Base-by-base conservation (phyloP, 176 grass and related monocot species). In the Tillandsia leiboldiana region DNA sequence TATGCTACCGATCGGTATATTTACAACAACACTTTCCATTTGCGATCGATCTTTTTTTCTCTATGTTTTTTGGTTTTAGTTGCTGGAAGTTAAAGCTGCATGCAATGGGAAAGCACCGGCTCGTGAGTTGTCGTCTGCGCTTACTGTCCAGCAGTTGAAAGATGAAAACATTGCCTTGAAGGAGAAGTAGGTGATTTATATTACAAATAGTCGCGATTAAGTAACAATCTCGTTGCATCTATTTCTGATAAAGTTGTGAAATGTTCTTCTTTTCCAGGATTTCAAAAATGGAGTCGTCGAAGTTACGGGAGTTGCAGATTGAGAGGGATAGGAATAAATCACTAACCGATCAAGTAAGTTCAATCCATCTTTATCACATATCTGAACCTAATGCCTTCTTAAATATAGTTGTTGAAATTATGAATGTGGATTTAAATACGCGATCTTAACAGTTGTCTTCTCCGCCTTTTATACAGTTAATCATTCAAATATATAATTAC, bases 141-240 rank as follows among this genome's bases (percentile, higher is more conserved):
- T 65, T 66, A 53, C 82, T 75, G 81, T 93, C 75, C 80, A 83
- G 69, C 8, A 87, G 72, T 70, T 97, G 64, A 90, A 76, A 81
- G 86, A 83, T 79, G 86, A 92, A 86, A 93, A 93, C 51, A 68
- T 70, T 22, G 79, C 68, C 52, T 77, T 97, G 56, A 82, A 93
- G 75, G 84, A 90, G 80, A 93, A 87, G 93, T 92, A 86, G 73
- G 54, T 81, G 72, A 74, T 56, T 65, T 65, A 18, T 53, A 50
- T 49, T 62, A 6, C 33, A 42, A 42, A 42, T 3, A 42, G 33
- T 42, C 64, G 8, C 12, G 22, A 47, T 70, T 71, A 27, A 18
- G 17, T 75, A 12, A 9, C 26, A 58, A 48, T 51, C 65, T 77
- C 27, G n/a, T 64, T 83, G 50, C 27, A 49, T 67, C 11, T n/a